Evolutionary conservation across 495 filamentous ascomycete genomes (phyloP), one percentile per base, ranked within the genome.

Genomic region (Xylaria acuta): DNA sequence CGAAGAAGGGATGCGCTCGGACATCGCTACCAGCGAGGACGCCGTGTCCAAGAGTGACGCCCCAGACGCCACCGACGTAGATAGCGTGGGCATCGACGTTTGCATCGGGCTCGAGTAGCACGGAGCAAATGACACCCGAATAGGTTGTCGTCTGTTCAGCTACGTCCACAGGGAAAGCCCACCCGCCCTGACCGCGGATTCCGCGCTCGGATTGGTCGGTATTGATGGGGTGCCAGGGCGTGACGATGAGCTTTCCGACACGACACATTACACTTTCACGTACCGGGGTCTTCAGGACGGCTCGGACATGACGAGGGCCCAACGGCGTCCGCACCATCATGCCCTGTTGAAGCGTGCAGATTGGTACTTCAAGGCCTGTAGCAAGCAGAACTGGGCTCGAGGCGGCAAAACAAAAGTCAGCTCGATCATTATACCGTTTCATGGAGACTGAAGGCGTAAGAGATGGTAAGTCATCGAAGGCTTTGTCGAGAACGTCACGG

Each of bases 41-140:
- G 4, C 84, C 83, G 71, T 86, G 84, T 5, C 84, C 84, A 49
- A 86, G 70, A 9, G 84, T 80, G 25, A 84, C 82, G 9, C 79
- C 84, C 84, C 82, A 86, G 41, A 80, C 51, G 7, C 80, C 80
- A 1, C 74, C 80, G 30, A 86, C 70, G 18, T 75, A 64, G 7
- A 86, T 72, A 30, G 80, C 82, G 64, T 86, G 82, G 1, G 82
- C 83, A 9, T 82, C 80, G 3, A 65, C 8, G 34, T 84, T 72
- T 30, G 38, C 58, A 64, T 83, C 79, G 22, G 77, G 68, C 74
- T 84, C 74, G 54, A 86, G 67, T 58, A 85, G 69, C 9, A 86
- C 77, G 16, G 83, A 85, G 73, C 83, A 85, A 14, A 86, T 76
- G 5, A 67, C 51, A 14, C 84, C 84, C 2, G 79, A 83, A 45